A percentile compares a stretch with the other conserved stretches of the same genome.
Conservation (phyloP, 306 rosid genomes). For the Nissolia schottii region DNA sequence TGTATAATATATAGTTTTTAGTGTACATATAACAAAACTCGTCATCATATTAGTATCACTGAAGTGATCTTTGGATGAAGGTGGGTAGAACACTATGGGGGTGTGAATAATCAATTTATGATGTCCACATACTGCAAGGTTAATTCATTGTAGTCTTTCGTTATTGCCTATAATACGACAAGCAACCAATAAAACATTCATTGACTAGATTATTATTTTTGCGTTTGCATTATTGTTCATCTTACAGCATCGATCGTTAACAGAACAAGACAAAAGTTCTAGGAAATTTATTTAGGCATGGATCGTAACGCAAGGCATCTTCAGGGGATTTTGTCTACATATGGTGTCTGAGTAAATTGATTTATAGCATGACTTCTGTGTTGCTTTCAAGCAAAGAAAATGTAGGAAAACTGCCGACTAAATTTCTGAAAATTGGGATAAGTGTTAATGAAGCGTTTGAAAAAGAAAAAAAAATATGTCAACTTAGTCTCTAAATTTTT, state of each 20-base stretch:
- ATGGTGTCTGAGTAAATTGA: neutral
- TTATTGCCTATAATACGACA: neutral
- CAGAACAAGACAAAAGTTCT: neutral
- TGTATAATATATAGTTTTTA: too few relatives aligned
- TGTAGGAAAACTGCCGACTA: too few relatives aligned
- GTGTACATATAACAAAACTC: too few relatives aligned
- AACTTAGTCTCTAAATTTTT: too few relatives aligned
- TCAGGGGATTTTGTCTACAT: neutral
- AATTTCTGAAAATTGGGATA: too few relatives aligned
- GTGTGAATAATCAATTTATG: neutral
- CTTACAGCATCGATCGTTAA: neutral
- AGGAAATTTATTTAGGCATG: neutral
- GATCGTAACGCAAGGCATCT: neutral
- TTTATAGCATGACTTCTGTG: neutral
- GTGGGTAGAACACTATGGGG: neutral
- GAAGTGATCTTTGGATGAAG: neutral
- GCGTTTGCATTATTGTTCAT: neutral
- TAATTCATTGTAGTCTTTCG: neutral
- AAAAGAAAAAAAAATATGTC: too few relatives aligned
- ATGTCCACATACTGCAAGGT: slow-evolving; percentile 11
- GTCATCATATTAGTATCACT: neutral
- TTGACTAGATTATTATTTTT: neutral
- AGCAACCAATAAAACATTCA: neutral
- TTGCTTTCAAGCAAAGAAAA: neutral
- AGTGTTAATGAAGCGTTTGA: too few relatives aligned